These are phyloP conservation scores for Aspergillus ruber DNA, from an alignment of 2,329 filamentous ascomycete genomes.

Conservation along the genomic window DNA sequence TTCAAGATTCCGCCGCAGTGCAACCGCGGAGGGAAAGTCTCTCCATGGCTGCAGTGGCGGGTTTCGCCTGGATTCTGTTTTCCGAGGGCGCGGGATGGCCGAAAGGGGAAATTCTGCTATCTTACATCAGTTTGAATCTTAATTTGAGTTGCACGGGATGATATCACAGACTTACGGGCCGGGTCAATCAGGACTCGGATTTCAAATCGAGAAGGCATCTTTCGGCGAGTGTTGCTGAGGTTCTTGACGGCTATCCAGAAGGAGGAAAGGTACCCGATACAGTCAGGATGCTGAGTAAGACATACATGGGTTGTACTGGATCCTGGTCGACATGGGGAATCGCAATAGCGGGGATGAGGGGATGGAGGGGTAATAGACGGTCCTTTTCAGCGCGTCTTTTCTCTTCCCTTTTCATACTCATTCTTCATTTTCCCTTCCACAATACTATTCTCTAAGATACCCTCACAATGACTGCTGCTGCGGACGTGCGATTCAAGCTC, in stretches of 20 bases:
- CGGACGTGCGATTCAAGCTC: slow-evolving; percentile 52
- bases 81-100: slow-evolving; percentile 9
- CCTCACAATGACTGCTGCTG: slow-evolving; percentile 42
- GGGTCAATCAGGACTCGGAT: background rate
- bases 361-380: background rate
- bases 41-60: slow-evolving; percentile 1
- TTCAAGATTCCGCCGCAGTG: slow-evolving; percentile 24
- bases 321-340: background rate
- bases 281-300: background rate
- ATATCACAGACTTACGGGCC: no score
- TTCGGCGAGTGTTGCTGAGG: slow-evolving; percentile 16
- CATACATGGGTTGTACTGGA: no score
- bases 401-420: slow-evolving; percentile 1
- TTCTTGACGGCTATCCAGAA: slow-evolving; percentile 3
- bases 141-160: no score
- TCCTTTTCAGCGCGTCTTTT: background rate
- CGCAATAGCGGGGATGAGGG: background rate
- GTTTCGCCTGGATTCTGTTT: slow-evolving; percentile 17
- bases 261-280: slow-evolving; percentile 5
- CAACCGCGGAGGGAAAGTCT: slow-evolving; percentile 1
- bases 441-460: background rate
- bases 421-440: background rate
- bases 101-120: background rate
- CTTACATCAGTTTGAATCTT: background rate
- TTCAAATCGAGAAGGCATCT: background rate